Evolutionary conservation across 495 filamentous ascomycete genomes (phyloP).

Genomic region (Talaromyces wortmannii): DNA sequence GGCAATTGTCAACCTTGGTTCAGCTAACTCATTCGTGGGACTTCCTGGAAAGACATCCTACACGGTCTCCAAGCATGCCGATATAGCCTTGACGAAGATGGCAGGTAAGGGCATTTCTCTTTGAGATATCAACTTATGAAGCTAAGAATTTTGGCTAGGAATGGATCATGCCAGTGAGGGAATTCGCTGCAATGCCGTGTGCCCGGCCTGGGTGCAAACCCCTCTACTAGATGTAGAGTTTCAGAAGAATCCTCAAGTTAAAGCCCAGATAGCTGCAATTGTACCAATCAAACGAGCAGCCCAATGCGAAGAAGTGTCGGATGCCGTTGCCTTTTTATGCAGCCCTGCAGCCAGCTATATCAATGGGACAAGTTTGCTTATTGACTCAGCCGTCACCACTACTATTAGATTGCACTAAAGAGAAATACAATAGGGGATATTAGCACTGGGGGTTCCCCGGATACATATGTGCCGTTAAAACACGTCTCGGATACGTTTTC

Average conservation of each 20-base stretch:
- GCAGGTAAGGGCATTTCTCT: slow-evolving; percentile 15
- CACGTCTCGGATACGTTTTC: too few relatives aligned
- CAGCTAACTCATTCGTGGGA: slow-evolving; percentile 24
- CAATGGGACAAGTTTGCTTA: slow-evolving; percentile 14
- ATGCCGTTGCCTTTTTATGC: slow-evolving; percentile 34
- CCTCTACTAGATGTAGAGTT: slow-evolving; percentile 27
- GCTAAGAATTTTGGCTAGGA: slow-evolving; percentile 10
- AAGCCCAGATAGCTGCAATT: slow-evolving; percentile 5
- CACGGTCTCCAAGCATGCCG: slow-evolving; percentile 35
- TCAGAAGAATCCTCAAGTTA: slow-evolving; percentile 13
- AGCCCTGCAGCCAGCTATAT: slow-evolving; percentile 32
- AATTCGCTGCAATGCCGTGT: slow-evolving; percentile 38
- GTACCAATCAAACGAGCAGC: slow-evolving; percentile 30
- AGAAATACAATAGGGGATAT: neutral
- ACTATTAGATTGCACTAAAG: neutral
- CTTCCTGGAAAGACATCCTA: slow-evolving; percentile 23
- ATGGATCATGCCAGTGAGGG: slow-evolving; percentile 17
- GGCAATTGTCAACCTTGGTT: slow-evolving; percentile 34
- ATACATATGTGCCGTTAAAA: too few relatives aligned
- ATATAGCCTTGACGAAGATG: slow-evolving; percentile 30
- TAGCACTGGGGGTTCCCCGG: too few relatives aligned
- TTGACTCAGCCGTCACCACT: slow-evolving; percentile 13
- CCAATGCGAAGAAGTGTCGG: slow-evolving; percentile 29
- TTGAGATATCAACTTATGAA: neutral
- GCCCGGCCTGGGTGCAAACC: slow-evolving; percentile 33